Base-by-base conservation (phyloP, 352 stramenopile species). In the Blastocystis sp. region DNA sequence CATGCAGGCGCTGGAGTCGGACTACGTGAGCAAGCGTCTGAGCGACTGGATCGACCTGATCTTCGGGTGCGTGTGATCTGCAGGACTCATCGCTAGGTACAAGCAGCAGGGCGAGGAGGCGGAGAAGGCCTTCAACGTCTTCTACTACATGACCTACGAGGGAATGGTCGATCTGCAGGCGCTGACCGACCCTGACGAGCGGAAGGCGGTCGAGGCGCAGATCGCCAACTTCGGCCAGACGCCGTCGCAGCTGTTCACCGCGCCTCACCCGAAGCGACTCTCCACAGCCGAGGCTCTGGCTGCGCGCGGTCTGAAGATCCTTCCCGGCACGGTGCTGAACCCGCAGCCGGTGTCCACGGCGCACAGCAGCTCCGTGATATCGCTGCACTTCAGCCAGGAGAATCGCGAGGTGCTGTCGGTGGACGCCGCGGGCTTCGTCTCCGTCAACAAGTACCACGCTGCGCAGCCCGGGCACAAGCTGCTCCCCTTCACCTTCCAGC, bases 21-120 rank as follows among this genome's bases (percentile, higher is more conserved):
- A 99, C 30, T 94, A 98, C 90, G 97, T 99, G 0, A 99, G 96
- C 50, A 92, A 93, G 54, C 94, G 99, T 91, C 92, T 99, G 41
- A 96, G 99, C 91, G 92, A 95, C 87, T 99, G 98, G 98, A 94
- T 99, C 34, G 98, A 99, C 92, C 93, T 99, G 9, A 97, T 99
- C 26, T 99, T 99, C 92, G 97, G 97, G 16, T 96, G 98, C 47
- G 94, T 95, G 88, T 90, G 96, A 56, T 90, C 96, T 0, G 95
- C 95, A 90, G 94, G 93, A 6, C 92, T 91, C 13, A 95, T 92
- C 65, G 93, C 96, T 73, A 94, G 95, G 41, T 98, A 94, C 92
- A 98, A 99, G 90, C 98, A 99, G 91, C 93, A 94, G 20, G 90
- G 90, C 26, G 54, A 91, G 37, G 93, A 92, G 18, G 96, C 97